Percentiles rank a stretch among this genome's conserved stretches.
Conservation (phyloP, 192 early-diverging fungal species). For the Pilaira anomala region DNA sequence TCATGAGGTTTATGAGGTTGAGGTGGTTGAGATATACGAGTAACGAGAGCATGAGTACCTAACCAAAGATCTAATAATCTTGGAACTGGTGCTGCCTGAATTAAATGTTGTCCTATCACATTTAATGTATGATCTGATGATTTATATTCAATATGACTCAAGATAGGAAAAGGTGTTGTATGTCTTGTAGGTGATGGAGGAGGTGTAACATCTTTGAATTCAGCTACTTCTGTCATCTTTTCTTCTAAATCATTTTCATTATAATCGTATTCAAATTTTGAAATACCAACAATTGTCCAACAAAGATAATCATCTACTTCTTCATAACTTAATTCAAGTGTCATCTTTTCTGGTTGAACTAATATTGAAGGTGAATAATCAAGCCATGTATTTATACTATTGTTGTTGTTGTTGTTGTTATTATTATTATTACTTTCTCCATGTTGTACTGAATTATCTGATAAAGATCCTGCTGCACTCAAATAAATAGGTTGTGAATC, state of each 20-base stretch:
- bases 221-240: not conserved
- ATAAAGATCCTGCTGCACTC: conserved; percentile 30
- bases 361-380: conserved; percentile 22
- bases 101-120: conserved; percentile 40
- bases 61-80: conserved; percentile 47
- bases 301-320: conserved; percentile 76
- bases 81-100: conserved; percentile 24
- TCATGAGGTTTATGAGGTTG: conserved; percentile 14
- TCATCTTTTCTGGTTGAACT: not conserved
- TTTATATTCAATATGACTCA: conserved; percentile 42
- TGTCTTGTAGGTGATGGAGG: conserved; percentile 33
- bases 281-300: conserved; percentile 83
- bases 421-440: not conserved
- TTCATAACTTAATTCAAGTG: conserved; percentile 17
- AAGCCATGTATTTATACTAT: conserved; percentile 19
- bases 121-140: conserved; percentile 40
- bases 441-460: conserved; percentile 10
- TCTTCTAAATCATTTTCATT: conserved; percentile 8
- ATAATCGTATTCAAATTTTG: conserved; percentile 45
- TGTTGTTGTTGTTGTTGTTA: not conserved
- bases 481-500: conserved; percentile 25
- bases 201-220: conserved; percentile 14
- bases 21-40: conserved; percentile 12
- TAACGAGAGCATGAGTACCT: conserved; percentile 40
- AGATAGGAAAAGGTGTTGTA: conserved; percentile 34